Conservation (phyloP, 371 early-diverging fungal genomes). For the Apophysomyces sp. region DNA sequence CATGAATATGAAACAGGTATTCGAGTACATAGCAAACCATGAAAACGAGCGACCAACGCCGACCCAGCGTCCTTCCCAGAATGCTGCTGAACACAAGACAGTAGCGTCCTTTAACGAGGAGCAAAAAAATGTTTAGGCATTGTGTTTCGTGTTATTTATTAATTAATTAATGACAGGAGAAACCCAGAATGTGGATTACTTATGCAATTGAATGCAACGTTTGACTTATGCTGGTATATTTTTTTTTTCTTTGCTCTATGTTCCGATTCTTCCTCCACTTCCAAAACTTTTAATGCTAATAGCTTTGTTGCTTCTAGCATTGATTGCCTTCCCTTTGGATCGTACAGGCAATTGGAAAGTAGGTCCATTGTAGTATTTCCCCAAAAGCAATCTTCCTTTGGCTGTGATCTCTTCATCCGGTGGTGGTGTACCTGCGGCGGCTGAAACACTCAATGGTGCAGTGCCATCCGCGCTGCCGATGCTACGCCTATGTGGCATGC, state of each 20-base stretch:
- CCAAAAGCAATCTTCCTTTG: conserved; percentile 21
- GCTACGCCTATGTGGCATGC: conserved; percentile 7
- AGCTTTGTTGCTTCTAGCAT: background rate
- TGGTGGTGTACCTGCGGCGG: background rate
- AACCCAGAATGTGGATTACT: too few species aligned
- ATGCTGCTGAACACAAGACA: too few species aligned
- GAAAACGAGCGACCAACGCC: too few species aligned
- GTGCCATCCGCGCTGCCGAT: conserved; percentile 14
- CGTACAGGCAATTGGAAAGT: background rate
- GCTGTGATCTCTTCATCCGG: conserved; percentile 16
- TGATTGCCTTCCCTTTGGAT: background rate
- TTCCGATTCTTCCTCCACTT: background rate
- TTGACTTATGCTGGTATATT: too few species aligned
- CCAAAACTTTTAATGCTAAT: background rate
- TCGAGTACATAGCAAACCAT: too few species aligned
- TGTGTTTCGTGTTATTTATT: background rate
- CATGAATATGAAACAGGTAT: too few species aligned
- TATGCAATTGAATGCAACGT: too few species aligned
- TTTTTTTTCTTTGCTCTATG: background rate
- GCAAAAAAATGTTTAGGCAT: too few species aligned
- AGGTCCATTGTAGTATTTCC: conserved; percentile 21
- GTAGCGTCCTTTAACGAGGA: too few species aligned
- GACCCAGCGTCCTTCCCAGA: too few species aligned
- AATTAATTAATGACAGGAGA: too few species aligned
- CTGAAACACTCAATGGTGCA: background rate